A percentile compares a stretch with the other conserved stretches of the same genome.
Conservation (phyloP, 1,284 basidiomycete species). For the Fomitopsis schrenkii region DNA sequence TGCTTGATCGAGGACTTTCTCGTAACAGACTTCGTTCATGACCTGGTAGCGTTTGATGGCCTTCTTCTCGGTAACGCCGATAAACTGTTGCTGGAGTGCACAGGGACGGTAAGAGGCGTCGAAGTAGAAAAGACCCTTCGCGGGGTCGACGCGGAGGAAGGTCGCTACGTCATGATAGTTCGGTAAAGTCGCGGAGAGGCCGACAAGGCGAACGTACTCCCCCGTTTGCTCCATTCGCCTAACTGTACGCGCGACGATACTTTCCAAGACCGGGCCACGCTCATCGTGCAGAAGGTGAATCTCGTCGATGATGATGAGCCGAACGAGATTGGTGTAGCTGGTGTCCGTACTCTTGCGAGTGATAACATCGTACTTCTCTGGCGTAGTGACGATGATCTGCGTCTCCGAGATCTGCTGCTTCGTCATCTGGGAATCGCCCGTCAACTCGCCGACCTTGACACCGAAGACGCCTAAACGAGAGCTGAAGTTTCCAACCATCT, state of each 20-base stretch:
- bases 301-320: conserved; percentile 97
- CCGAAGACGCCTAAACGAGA: conserved; percentile 81
- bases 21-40: conserved; percentile 99
- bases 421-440: conserved; percentile 97
- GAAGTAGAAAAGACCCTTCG: conserved; percentile 96
- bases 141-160: conserved; percentile 93
- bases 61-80: conserved; percentile 99
- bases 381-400: conserved; percentile 98
- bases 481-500: conserved; percentile 94
- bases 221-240: conserved; percentile 93
- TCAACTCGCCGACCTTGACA: conserved; percentile 92
- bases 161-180: conserved; percentile 99
- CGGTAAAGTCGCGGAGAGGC: conserved; percentile 94
- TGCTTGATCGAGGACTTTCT: conserved; percentile 94
- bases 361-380: conserved; percentile 99
- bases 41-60: conserved; percentile 98
- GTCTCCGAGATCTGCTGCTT: conserved; percentile 98
- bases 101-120: conserved; percentile 94
- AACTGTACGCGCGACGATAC: conserved; percentile 89
- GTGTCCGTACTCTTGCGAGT: conserved; percentile 98
- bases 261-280: conserved; percentile 95
- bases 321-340: conserved; percentile 95
- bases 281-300: conserved; percentile 98
- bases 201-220: conserved; percentile 92
- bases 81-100: conserved; percentile 93